Percentiles rank a stretch among this genome's conserved stretches.
Conservation (phyloP, 116 monocot species). For the Papilionanthe hybrid region DNA sequence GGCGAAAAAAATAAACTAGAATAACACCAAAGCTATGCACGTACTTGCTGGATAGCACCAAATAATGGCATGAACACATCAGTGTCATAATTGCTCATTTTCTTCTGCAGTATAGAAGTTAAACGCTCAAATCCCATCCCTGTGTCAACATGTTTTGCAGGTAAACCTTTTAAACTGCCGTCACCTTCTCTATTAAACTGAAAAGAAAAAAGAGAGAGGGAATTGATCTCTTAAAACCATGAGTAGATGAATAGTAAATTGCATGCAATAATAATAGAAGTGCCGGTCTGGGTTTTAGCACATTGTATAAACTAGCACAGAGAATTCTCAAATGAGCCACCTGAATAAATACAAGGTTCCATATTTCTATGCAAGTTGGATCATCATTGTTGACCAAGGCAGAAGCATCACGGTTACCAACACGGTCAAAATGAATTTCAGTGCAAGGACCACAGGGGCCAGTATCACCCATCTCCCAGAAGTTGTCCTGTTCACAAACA, state of each 20-base stretch:
- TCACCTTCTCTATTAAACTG: conserved; percentile 93
- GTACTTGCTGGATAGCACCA: conserved; percentile 83
- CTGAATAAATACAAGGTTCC: conserved; percentile 99
- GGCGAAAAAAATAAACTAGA: not conserved
- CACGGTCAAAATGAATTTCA: conserved; percentile 95
- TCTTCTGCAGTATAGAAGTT: conserved; percentile 88
- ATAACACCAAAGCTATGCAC: not conserved
- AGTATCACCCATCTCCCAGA: conserved; percentile 99
- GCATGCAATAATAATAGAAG: not conserved
- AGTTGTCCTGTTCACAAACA: conserved; percentile 68
- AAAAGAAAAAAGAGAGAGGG: conserved; percentile 4
- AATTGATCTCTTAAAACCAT: not conserved
- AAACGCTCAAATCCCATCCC: conserved; percentile 94
- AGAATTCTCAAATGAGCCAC: conserved; percentile 21
- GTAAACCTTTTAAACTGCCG: conserved; percentile 73
- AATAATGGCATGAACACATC: conserved; percentile 91
- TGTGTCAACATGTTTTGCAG: conserved; percentile 92
- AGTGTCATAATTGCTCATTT: conserved; percentile 98
- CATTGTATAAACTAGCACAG: not conserved
- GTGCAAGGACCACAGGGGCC: conserved; percentile 98
- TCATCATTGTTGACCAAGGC: conserved; percentile 96
- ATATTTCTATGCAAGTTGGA: conserved; percentile 99
- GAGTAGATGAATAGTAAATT: not conserved
- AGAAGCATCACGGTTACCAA: conserved; percentile 90
- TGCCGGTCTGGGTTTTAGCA: not conserved